Percentiles rank a stretch among this genome's conserved stretches.
phyloP scores from a whole-genome alignment of 768 basidiomycete species.

The Rhizopogon vesiculosus region DNA sequence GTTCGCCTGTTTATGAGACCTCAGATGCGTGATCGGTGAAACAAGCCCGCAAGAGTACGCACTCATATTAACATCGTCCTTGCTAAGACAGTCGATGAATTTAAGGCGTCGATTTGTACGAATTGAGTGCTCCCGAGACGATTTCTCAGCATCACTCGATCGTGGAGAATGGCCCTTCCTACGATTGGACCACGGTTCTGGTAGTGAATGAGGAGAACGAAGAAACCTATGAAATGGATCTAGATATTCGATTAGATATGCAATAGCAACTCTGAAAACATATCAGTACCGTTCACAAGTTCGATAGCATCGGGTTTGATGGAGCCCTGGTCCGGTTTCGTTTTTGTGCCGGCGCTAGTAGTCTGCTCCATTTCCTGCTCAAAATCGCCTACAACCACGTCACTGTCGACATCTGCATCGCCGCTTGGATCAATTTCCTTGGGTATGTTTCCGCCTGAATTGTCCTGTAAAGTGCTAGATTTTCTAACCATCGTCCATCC shows the following conservation, averaged over 20 bases:
- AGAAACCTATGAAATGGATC: constrained; percentile 58
- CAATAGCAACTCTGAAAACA: constrained; percentile 8
- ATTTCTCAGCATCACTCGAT: constrained; percentile 44
- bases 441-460: constrained; percentile 17
- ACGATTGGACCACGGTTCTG: constrained; percentile 8
- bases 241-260: constrained; percentile 32
- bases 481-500: constrained; percentile 78
- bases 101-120: constrained; percentile 74
- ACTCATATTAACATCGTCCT: constrained; percentile 72
- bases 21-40: constrained; percentile 3
- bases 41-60: not conserved
- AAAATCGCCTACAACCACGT: constrained; percentile 74
- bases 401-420: constrained; percentile 69
- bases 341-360: constrained; percentile 29
- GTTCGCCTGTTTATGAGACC: constrained; percentile 50
- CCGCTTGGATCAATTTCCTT: constrained; percentile 23
- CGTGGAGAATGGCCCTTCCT: constrained; percentile 10
- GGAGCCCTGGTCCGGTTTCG: constrained; percentile 39
- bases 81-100: constrained; percentile 74
- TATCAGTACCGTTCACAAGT: constrained; percentile 64
- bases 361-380: constrained; percentile 48
- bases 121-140: constrained; percentile 72
- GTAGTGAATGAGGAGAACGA: constrained; percentile 26
- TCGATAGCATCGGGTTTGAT: constrained; percentile 69
- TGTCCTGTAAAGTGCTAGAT: constrained; percentile 23